Percentiles rank a stretch among this genome's conserved stretches.
Evolutionary conservation across 2,329 filamentous ascomycete genomes (phyloP).

Genomic region (Colletotrichum limetticola): DNA sequence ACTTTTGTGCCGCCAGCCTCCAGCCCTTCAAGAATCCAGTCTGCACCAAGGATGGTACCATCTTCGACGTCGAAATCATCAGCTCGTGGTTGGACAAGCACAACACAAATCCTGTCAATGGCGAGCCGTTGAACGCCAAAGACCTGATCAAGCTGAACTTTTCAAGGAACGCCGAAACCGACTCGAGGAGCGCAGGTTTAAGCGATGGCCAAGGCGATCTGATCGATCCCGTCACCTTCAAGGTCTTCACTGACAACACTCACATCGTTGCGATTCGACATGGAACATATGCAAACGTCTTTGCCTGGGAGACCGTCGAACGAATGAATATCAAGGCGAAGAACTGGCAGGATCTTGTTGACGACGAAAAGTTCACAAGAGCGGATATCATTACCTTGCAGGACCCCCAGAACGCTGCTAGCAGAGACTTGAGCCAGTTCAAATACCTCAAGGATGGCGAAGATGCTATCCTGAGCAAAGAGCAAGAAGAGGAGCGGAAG

Average conservation of each 20-base stretch:
- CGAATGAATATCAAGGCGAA: constrained; percentile 96
- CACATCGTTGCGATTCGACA: constrained; percentile 90
- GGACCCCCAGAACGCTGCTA: constrained; percentile 90
- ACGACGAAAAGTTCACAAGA: constrained; percentile 85
- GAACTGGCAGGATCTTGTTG: constrained; percentile 92
- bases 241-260: constrained; percentile 97
- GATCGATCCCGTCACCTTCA: constrained; percentile 96
- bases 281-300: constrained; percentile 90
- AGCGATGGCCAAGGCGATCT: constrained; percentile 77
- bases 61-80: constrained; percentile 96
- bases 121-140: constrained; percentile 78
- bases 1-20: constrained; percentile 95
- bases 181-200: constrained; percentile 56
- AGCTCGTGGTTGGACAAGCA: constrained; percentile 94
- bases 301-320: constrained; percentile 95
- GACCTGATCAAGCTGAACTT: constrained; percentile 94
- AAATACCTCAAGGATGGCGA: constrained; percentile 88
- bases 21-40: constrained; percentile 96
- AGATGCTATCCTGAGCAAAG: constrained; percentile 72
- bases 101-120: constrained; percentile 90
- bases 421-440: constrained; percentile 86
- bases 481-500: constrained; percentile 75
- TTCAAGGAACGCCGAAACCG: constrained; percentile 83
- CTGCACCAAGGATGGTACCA: constrained; percentile 86
- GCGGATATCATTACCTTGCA: constrained; percentile 97